These are phyloP conservation scores for Symmetrospora coprosmae DNA, from an alignment of 768 basidiomycete genomes.

Conservation along the genomic window DNA sequence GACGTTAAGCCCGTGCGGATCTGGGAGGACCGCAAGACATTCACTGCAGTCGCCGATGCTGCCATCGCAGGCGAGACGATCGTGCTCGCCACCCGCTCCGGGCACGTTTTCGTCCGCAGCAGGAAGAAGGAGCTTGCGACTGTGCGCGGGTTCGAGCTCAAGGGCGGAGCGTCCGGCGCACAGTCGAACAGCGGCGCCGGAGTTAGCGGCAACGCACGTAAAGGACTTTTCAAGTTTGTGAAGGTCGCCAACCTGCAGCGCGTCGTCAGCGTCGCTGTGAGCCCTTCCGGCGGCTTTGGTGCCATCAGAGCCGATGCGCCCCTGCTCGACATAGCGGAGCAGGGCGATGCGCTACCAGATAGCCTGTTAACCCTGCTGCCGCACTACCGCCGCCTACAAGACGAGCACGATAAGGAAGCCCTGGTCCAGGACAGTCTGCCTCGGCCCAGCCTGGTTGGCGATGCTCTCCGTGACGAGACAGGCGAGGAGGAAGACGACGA, in stretches of 20 bases:
- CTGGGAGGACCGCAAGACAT: conserved; percentile 76
- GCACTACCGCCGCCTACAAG: conserved; percentile 39
- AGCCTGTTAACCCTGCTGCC: conserved; percentile 59
- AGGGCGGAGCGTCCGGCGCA: no score
- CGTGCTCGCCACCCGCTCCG: conserved; percentile 84
- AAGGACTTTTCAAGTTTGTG: conserved; percentile 51
- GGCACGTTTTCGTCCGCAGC: conserved; percentile 76
- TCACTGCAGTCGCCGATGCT: conserved; percentile 74
- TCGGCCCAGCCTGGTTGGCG: no score
- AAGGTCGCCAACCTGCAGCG: conserved; percentile 70
- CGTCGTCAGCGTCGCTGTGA: conserved; percentile 67
- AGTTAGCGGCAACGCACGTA: neutral
- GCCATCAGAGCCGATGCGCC: conserved; percentile 63
- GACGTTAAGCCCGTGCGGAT: conserved; percentile 61
- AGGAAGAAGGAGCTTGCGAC: conserved; percentile 41
- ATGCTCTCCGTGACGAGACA: neutral
- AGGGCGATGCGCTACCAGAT: conserved; percentile 48
- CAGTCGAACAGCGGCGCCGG: neutral
- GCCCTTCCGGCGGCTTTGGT: conserved; percentile 73
- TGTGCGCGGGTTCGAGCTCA: neutral
- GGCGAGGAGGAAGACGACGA: conserved; percentile 34
- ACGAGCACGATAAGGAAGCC: conserved; percentile 32
- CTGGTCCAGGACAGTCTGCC: conserved; percentile 27
- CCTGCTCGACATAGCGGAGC: conserved; percentile 46
- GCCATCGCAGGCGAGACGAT: conserved; percentile 76